Conservation (phyloP, 2,329 filamentous ascomycete species). For the Penicillium freii region DNA sequence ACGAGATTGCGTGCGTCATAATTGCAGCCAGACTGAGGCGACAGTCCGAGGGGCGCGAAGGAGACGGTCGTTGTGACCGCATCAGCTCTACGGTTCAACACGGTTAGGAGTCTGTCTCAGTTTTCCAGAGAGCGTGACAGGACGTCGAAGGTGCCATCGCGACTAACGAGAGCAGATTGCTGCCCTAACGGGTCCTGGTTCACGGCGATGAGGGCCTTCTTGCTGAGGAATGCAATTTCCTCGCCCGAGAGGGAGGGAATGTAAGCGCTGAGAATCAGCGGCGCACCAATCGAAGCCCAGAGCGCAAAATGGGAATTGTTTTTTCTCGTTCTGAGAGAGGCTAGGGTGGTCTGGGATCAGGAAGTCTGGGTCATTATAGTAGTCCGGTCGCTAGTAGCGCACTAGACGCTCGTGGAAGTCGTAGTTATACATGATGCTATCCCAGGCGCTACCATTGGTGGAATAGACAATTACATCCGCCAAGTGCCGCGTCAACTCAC, state of each 20-base stretch:
- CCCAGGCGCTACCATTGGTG: constrained; percentile 45
- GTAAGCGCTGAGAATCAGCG: constrained; percentile 50
- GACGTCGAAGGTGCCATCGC: constrained; percentile 46
- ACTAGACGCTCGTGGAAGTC: constrained; percentile 44
- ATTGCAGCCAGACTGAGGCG: constrained; percentile 24
- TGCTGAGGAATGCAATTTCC: constrained; percentile 35
- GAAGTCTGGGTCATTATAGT: constrained; percentile 53
- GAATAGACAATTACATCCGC: constrained; percentile 45
- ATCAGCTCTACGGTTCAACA: constrained; percentile 45
- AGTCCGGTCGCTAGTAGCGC: constrained; percentile 46
- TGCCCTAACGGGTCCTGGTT: constrained; percentile 46
- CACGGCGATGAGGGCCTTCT: constrained; percentile 44
- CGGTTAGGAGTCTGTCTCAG: constrained; percentile 49
- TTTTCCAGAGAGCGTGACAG: constrained; percentile 49
- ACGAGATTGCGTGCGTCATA: constrained; percentile 46
- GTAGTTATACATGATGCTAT: constrained; percentile 52
- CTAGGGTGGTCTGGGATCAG: constrained; percentile 50
- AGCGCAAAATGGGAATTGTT: constrained; percentile 49
- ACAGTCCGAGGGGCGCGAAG: constrained; percentile 40
- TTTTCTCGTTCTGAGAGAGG: constrained; percentile 44
- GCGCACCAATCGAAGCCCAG: constrained; percentile 52
- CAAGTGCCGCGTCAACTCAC: constrained; percentile 49
- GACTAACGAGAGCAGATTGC: constrained; percentile 50
- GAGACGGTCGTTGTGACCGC: constrained; percentile 33
- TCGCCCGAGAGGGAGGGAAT: constrained; percentile 38